Conservation (phyloP, 805 yeast genomes). For the Wickerhamomyces hampshirensis region DNA sequence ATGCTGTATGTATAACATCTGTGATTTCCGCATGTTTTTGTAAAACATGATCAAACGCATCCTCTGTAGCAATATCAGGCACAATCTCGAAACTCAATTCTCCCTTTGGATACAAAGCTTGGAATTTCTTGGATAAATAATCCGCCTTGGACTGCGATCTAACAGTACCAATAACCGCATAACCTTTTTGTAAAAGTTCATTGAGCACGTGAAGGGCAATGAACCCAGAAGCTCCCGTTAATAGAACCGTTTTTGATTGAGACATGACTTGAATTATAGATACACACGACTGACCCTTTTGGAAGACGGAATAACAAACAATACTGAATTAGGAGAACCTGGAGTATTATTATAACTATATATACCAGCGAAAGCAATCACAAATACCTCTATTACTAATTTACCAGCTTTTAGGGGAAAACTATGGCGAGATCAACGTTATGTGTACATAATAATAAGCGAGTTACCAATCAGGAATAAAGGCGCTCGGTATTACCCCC, state of each 20-base stretch:
- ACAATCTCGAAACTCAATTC: constrained; percentile 41
- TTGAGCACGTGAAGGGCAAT: constrained; percentile 41
- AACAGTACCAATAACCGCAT: constrained; percentile 41
- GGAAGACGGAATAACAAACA: too few relatives aligned
- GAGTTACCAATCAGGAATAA: too few relatives aligned
- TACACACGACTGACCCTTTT: too few relatives aligned
- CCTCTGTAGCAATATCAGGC: constrained; percentile 39
- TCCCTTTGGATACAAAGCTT: constrained; percentile 27
- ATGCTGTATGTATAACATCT: constrained; percentile 57
- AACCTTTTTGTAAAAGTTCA: constrained; percentile 33
- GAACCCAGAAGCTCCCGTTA: constrained; percentile 48
- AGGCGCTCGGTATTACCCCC: too few relatives aligned
- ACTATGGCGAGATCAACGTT: too few relatives aligned
- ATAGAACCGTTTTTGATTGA: constrained; percentile 31
- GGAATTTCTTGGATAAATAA: constrained; percentile 25
- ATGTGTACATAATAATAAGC: too few relatives aligned
- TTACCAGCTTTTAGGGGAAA: too few relatives aligned
- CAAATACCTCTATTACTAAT: too few relatives aligned
- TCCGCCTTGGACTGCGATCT: constrained; percentile 36
- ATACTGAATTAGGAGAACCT: too few relatives aligned
- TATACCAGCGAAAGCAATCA: too few relatives aligned
- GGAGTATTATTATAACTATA: too few relatives aligned
- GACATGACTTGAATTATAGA: too few relatives aligned
- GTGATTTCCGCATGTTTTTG: constrained; percentile 44
- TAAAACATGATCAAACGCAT: constrained; percentile 43